Conservation (phyloP, 2,329 filamentous ascomycete species). For the Cercospora beticola region DNA sequence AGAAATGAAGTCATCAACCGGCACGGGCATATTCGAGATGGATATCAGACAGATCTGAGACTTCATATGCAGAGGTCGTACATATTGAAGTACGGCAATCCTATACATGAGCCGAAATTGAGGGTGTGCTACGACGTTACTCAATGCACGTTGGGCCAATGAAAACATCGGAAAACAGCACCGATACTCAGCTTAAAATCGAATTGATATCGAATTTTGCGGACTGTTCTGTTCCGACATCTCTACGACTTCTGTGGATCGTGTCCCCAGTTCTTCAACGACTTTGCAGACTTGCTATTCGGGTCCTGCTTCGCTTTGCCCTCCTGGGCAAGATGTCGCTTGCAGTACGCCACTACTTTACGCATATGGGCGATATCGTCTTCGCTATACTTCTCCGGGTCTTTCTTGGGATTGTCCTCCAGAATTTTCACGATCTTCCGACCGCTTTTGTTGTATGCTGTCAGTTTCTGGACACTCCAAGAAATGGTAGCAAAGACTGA, state of each 20-base stretch:
- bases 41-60: neutral
- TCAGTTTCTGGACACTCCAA: neutral
- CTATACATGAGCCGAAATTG: neutral
- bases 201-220: neutral
- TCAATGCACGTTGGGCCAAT: neutral
- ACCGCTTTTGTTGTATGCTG: slow-evolving; percentile 45
- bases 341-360: slow-evolving; percentile 63
- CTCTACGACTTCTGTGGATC: slow-evolving; percentile 24
- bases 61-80: neutral
- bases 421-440: slow-evolving; percentile 64
- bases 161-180: neutral
- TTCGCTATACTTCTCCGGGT: slow-evolving; percentile 57
- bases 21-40: slow-evolving; percentile 7
- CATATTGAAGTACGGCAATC: neutral
- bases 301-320: slow-evolving; percentile 58
- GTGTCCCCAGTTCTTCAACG: slow-evolving; percentile 60
- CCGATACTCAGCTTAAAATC: neutral
- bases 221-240: neutral
- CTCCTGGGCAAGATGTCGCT: slow-evolving; percentile 66
- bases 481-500: slow-evolving; percentile 23
- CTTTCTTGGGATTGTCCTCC: slow-evolving; percentile 60
- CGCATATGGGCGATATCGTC: slow-evolving; percentile 52
- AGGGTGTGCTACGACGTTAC: neutral
- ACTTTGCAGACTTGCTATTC: slow-evolving; percentile 56
- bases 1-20: neutral